phyloP scores from a whole-genome alignment of 768 basidiomycete species.

The Boletus tomentosulus region DNA sequence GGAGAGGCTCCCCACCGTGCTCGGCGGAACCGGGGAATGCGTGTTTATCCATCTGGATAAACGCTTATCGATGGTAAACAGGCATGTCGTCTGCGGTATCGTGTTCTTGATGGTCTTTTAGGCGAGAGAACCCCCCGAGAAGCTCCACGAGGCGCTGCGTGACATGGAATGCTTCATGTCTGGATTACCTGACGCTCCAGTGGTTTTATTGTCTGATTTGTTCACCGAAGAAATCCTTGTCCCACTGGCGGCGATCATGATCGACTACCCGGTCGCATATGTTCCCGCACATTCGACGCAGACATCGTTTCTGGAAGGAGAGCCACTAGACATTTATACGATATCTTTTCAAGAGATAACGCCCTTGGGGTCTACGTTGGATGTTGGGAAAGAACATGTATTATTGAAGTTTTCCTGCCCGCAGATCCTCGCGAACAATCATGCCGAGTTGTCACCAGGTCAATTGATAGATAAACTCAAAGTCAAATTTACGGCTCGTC shows the following conservation, averaged over 20 bases:
- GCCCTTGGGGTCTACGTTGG: neutral
- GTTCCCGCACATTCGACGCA: slow-evolving; percentile 40
- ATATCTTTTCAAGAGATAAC: slow-evolving; percentile 9
- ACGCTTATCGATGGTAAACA: slow-evolving; percentile 21
- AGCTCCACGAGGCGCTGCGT: slow-evolving; percentile 13
- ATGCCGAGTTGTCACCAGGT: slow-evolving; percentile 13
- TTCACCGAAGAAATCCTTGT: slow-evolving; percentile 33
- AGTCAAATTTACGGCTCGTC: slow-evolving; percentile 32
- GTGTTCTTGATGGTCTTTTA: slow-evolving; percentile 7
- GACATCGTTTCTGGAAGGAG: slow-evolving; percentile 41
- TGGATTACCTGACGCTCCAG: slow-evolving; percentile 8
- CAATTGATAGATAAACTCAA: slow-evolving; percentile 30
- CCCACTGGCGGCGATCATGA: slow-evolving; percentile 54
- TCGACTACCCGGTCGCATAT: slow-evolving; percentile 60
- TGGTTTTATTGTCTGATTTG: slow-evolving; percentile 28
- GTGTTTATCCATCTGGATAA: slow-evolving; percentile 19
- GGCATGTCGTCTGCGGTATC: neutral
- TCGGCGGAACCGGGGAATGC: neutral
- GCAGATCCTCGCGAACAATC: slow-evolving; percentile 13
- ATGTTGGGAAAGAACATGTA: slow-evolving; percentile 25
- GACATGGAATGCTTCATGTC: slow-evolving; percentile 4
- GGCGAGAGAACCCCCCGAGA: slow-evolving; percentile 10
- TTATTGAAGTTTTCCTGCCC: slow-evolving; percentile 61
- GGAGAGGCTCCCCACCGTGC: slow-evolving; percentile 6
- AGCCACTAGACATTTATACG: slow-evolving; percentile 50